Evolutionary conservation across 257 asterid species (phyloP).

Genomic region (Solanum rostratum): DNA sequence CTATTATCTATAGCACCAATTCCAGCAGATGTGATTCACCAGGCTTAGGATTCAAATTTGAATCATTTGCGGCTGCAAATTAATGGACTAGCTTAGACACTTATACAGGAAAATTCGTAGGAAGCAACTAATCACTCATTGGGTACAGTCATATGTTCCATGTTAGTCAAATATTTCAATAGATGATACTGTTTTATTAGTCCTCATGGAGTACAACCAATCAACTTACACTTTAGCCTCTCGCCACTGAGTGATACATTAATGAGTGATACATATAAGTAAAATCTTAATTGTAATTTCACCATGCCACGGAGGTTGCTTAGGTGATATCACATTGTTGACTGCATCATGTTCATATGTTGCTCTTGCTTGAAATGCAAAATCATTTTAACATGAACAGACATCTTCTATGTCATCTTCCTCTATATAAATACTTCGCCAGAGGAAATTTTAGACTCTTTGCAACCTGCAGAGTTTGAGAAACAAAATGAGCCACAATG

Average conservation of each 20-base stretch:
- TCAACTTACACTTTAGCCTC: neutral
- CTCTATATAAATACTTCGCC: constrained; percentile 72
- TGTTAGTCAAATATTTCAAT: neutral
- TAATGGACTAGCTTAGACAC: neutral
- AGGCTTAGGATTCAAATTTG: neutral
- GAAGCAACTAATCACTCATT: neutral
- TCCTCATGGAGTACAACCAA: neutral
- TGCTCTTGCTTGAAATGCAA: neutral
- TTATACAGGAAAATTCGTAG: neutral
- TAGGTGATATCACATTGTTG: neutral
- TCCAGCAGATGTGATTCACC: neutral
- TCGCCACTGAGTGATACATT: neutral
- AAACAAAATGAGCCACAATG: neutral
- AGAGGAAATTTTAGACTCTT: constrained; percentile 82
- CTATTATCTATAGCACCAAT: neutral
- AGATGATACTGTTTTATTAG: neutral
- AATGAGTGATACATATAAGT: neutral
- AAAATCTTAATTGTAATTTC: neutral
- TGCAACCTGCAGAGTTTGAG: constrained; percentile 45
- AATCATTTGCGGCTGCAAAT: neutral
- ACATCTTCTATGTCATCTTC: constrained; percentile 8
- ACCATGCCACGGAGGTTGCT: neutral
- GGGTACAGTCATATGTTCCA: neutral
- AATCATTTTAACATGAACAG: neutral
- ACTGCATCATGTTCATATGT: neutral